These are phyloP conservation scores for Rhazya stricta DNA, from an alignment of 257 asterid species.

Conservation along the genomic window DNA sequence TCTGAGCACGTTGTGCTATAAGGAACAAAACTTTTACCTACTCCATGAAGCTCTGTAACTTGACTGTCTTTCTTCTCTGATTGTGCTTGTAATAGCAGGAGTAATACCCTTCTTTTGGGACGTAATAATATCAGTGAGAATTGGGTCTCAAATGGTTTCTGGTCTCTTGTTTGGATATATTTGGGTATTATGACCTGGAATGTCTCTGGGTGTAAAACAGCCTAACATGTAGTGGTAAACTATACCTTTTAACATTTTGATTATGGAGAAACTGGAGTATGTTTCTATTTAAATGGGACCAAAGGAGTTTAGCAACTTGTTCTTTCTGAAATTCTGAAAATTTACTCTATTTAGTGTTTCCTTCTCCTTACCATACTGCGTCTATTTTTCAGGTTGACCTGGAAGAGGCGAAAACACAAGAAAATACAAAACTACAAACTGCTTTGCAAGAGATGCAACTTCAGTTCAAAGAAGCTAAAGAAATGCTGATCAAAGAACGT, in stretches of 20 bases:
- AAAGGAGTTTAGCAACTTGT: slow-evolving; percentile 7
- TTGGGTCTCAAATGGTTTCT: neutral
- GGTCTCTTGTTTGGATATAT: neutral
- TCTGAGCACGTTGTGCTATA: neutral
- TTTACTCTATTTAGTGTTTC: neutral
- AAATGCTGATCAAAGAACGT: slow-evolving; percentile 58
- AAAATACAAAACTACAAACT: slow-evolving; percentile 71
- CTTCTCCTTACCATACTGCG: slow-evolving; percentile 8
- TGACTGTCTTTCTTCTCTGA: neutral
- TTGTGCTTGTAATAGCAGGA: neutral
- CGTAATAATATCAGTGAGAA: neutral
- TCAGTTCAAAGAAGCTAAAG: slow-evolving; percentile 76
- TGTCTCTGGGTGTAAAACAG: neutral
- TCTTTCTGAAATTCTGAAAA: neutral
- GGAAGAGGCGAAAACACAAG: slow-evolving; percentile 94
- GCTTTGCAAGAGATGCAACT: slow-evolving; percentile 74
- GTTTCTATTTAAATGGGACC: neutral
- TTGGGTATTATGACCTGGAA: neutral
- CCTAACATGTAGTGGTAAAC: neutral
- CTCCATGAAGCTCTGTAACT: neutral
- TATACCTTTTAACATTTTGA: neutral
- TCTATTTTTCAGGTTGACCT: slow-evolving; percentile 57
- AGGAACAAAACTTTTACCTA: neutral
- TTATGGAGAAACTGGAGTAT: neutral
- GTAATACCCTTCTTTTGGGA: neutral